Conservation (phyloP, 176 grass and related monocot genomes). For the Phragmites australis region DNA sequence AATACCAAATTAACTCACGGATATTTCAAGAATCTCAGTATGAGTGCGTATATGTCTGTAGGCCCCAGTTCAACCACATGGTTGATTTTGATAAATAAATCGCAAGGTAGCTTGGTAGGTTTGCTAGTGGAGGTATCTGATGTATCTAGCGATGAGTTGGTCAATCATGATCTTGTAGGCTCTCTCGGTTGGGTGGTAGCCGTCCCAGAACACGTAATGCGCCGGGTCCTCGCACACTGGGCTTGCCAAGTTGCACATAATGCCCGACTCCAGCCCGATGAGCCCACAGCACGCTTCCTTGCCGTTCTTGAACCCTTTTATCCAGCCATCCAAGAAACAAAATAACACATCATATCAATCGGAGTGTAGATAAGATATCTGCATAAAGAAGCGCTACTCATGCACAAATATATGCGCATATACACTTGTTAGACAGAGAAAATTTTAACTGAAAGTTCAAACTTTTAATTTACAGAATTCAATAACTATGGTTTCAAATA, state of each 20-base stretch:
- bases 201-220: slow-evolving; percentile 64
- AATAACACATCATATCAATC: not conserved
- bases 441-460: no score
- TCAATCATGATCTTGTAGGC: slow-evolving; percentile 47
- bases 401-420: no score
- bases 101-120: not conserved
- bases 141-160: slow-evolving; percentile 21
- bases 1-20: no score
- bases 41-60: no score
- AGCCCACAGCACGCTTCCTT: slow-evolving; percentile 53
- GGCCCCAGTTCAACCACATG: no score
- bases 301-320: slow-evolving; percentile 51
- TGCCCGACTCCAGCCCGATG: slow-evolving; percentile 35
- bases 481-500: no score
- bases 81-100: no score
- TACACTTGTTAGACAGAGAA: no score
- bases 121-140: slow-evolving; percentile 21
- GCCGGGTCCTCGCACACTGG: slow-evolving; percentile 37
- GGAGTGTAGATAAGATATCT: no score
- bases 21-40: no score
- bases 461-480: no score
- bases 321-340: not conserved
- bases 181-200: slow-evolving; percentile 54
- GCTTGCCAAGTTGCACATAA: slow-evolving; percentile 50
- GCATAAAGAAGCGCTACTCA: no score